Evolutionary conservation across 148 eudicot species (phyloP).

Genomic region (Spergularia marina): DNA sequence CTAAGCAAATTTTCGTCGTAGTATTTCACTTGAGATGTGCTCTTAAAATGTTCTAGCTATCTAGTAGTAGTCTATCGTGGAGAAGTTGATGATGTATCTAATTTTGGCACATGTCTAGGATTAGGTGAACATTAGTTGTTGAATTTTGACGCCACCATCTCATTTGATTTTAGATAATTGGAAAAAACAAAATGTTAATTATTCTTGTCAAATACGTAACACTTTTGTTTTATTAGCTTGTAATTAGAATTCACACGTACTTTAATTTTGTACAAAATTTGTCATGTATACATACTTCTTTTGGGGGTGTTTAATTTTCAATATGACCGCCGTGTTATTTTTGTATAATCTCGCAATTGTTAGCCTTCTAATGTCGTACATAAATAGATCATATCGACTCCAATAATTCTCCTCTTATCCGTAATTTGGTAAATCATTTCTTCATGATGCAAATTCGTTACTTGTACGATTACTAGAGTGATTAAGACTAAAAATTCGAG

Average conservation of each 20-base stretch:
- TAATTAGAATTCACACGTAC: background rate
- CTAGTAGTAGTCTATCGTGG: too few relatives aligned
- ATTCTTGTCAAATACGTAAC: background rate
- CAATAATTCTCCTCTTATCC: background rate
- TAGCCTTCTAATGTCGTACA: background rate
- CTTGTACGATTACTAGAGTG: background rate
- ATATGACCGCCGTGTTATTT: too few relatives aligned
- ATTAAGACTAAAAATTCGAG: background rate
- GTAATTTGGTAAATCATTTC: background rate
- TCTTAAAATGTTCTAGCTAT: too few relatives aligned
- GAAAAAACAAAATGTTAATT: background rate
- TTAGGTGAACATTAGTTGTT: constrained; percentile 33
- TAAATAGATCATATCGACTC: background rate
- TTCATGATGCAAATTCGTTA: background rate
- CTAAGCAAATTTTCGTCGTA: too few relatives aligned
- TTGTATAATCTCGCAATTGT: too few relatives aligned
- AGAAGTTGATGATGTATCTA: background rate
- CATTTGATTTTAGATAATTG: background rate
- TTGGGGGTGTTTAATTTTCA: too few relatives aligned
- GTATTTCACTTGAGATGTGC: too few relatives aligned
- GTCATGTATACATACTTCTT: too few relatives aligned
- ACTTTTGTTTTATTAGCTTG: background rate
- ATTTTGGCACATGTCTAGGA: constrained; percentile 10
- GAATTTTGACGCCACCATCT: background rate
- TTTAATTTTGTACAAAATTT: too few relatives aligned